Percentiles rank a stretch among this genome's conserved stretches.
phyloP scores from a whole-genome alignment of 2,329 filamentous ascomycete species.

The Didymella pinodella region DNA sequence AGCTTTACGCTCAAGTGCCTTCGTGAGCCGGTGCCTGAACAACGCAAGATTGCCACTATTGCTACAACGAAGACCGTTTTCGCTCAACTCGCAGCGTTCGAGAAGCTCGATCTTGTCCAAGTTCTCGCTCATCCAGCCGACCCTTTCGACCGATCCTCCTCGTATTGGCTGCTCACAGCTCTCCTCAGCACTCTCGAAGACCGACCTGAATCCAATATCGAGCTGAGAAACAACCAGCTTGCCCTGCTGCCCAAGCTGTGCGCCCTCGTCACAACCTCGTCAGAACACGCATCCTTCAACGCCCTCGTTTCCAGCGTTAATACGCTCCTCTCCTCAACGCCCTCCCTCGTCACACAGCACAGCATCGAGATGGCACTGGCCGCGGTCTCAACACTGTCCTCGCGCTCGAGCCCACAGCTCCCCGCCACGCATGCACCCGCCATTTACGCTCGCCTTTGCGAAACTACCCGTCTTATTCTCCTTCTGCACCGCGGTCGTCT shows the following conservation, averaged over 20 bases:
- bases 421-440: conserved; percentile 40
- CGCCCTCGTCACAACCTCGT: conserved; percentile 53
- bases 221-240: conserved; percentile 38
- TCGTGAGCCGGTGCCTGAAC: conserved; percentile 22
- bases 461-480: conserved; percentile 61
- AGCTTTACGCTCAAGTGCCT: conserved; percentile 34
- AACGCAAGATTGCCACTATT: conserved; percentile 21
- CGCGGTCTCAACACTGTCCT: conserved; percentile 46
- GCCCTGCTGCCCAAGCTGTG: conserved; percentile 40
- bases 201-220: conserved; percentile 29
- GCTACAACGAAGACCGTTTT: conserved; percentile 29
- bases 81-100: conserved; percentile 21
- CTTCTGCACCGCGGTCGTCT: conserved; percentile 66
- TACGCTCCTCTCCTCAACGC: conserved; percentile 50
- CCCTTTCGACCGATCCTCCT: conserved; percentile 18
- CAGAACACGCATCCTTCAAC: conserved; percentile 63
- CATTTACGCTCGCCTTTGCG: conserved; percentile 64
- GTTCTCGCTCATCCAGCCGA: conserved; percentile 24
- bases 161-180: conserved; percentile 36
- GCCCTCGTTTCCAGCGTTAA: conserved; percentile 59
- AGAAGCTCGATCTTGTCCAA: conserved; percentile 34
- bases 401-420: conserved; percentile 43
- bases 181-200: conserved; percentile 44
- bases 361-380: conserved; percentile 53
- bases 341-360: conserved; percentile 55